phyloP scores from a whole-genome alignment of 23 red algal genomes.

The Gracilaria domingensis region DNA sequence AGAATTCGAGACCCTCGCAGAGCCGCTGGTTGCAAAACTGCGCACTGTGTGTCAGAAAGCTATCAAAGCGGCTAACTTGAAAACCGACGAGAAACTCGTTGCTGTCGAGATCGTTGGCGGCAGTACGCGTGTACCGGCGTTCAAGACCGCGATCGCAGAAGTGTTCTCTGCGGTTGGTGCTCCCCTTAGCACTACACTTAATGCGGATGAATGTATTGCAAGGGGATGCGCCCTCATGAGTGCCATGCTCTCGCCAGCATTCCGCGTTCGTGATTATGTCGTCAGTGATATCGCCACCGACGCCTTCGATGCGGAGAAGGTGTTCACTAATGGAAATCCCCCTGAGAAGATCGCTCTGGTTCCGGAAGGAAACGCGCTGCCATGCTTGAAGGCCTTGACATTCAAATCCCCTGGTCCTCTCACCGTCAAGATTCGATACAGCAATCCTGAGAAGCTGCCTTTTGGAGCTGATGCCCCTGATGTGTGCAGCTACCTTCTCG shows the following conservation, averaged over 20 bases:
- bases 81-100: constrained; percentile 55
- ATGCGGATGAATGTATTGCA: constrained; percentile 92
- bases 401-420: constrained; percentile 84
- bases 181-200: constrained; percentile 81
- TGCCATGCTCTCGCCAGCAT: constrained; percentile 93
- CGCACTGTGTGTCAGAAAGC: constrained; percentile 60
- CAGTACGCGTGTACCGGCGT: constrained; percentile 84
- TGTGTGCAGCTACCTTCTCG: constrained; percentile 48
- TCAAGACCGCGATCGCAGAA: constrained; percentile 77
- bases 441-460: constrained; percentile 11
- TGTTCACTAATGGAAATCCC: constrained; percentile 46
- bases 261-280: constrained; percentile 84
- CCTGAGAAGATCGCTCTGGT: constrained; percentile 73
- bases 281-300: constrained; percentile 82
- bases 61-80: constrained; percentile 41
- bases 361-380: constrained; percentile 65
- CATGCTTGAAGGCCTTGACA: constrained; percentile 79
- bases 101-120: constrained; percentile 95
- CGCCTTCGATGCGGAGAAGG: constrained; percentile 71
- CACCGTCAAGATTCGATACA: constrained; percentile 67
- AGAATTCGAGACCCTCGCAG: constrained; percentile 75
- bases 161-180: constrained; percentile 62
- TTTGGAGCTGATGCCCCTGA: constrained; percentile 44
- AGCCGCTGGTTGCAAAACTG: constrained; percentile 70
- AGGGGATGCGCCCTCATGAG: constrained; percentile 93